A percentile compares a stretch with the other conserved stretches of the same genome.
Conservation (phyloP, 78 protist genomes). For the Dictyostelium intermedium region DNA sequence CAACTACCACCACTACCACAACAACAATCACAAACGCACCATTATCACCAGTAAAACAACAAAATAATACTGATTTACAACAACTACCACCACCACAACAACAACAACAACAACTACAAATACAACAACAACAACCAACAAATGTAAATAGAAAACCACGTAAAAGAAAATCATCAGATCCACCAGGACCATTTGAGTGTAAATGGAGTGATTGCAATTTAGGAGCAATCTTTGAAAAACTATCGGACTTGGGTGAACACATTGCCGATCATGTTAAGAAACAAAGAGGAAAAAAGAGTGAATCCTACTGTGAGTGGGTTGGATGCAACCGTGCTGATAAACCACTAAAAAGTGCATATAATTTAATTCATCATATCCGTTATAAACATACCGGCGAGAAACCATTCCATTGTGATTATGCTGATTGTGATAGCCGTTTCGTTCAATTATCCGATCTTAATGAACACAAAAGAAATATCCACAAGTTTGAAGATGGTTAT, state of each 20-base stretch:
- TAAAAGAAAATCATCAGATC: constrained; percentile 36
- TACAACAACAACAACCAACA: not conserved
- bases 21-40: not conserved
- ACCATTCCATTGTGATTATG: constrained; percentile 57
- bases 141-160: constrained; percentile 56
- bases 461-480: constrained; percentile 74
- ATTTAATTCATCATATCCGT: constrained; percentile 67
- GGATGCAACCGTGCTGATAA: constrained; percentile 67
- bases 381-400: constrained; percentile 78
- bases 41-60: not conserved
- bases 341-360: constrained; percentile 70
- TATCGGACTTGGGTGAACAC: constrained; percentile 64
- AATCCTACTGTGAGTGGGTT: constrained; percentile 61
- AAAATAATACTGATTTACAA: not conserved
- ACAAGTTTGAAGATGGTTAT: constrained; percentile 72
- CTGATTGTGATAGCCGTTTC: constrained; percentile 57
- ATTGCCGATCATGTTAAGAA: constrained; percentile 58
- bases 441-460: constrained; percentile 68
- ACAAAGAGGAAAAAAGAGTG: constrained; percentile 69
- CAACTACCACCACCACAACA: not conserved
- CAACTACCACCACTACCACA: constrained; percentile 13
- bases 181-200: constrained; percentile 77
- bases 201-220: constrained; percentile 67
- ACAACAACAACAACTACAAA: not conserved
- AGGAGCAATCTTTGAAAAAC: constrained; percentile 12